These are phyloP conservation scores for Microcyclospora tardicrescens DNA, from an alignment of 2,329 filamentous ascomycete genomes.

Conservation along the genomic window DNA sequence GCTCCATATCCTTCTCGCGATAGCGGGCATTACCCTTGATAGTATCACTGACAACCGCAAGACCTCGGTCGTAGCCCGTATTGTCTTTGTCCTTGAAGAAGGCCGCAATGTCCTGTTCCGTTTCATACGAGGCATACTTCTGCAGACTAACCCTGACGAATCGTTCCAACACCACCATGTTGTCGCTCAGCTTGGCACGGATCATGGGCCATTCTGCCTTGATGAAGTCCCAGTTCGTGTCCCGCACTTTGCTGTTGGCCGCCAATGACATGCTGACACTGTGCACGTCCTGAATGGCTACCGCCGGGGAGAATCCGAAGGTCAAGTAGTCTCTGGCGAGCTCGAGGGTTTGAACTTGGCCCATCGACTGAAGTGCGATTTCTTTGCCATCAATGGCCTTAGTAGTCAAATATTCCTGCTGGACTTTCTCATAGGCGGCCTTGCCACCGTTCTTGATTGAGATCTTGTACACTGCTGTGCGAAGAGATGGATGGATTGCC, in stretches of 20 bases:
- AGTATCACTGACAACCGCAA: constrained; percentile 75
- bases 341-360: constrained; percentile 54
- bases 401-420: constrained; percentile 72
- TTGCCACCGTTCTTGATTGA: constrained; percentile 60
- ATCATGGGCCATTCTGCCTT: constrained; percentile 70
- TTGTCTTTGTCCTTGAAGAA: constrained; percentile 88
- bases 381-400: constrained; percentile 85
- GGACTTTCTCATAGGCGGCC: constrained; percentile 59
- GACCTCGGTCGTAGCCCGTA: constrained; percentile 69
- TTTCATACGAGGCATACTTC: constrained; percentile 60
- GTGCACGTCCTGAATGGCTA: constrained; percentile 79
- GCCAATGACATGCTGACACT: constrained; percentile 62
- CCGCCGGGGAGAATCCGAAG: constrained; percentile 71
- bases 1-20: constrained; percentile 58
- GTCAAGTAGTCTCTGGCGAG: constrained; percentile 56
- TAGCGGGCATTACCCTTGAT: constrained; percentile 76
- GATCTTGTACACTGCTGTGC: constrained; percentile 66
- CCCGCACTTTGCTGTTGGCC: constrained; percentile 59
- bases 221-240: constrained; percentile 71
- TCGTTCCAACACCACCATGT: constrained; percentile 79
- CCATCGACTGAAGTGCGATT: constrained; percentile 64
- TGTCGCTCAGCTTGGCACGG: constrained; percentile 57
- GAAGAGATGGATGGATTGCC: constrained; percentile 69
- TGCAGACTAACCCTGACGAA: constrained; percentile 68
- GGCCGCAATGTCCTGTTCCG: constrained; percentile 59